Conservation (phyloP, 2,329 filamentous ascomycete species). For the Botrytis galanthina region DNA sequence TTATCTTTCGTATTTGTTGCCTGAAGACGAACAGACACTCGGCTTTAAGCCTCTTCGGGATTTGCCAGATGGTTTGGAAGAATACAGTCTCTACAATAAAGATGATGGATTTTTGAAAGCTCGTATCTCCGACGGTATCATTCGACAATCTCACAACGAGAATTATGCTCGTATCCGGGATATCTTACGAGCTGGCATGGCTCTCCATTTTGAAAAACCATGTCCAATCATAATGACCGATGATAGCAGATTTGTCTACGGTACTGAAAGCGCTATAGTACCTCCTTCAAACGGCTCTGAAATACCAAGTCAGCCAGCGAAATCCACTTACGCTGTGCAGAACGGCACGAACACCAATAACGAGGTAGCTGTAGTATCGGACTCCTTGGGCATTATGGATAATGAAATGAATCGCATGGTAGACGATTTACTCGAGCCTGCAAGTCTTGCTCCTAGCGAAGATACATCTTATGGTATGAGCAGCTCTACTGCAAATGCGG, state of each 20-base stretch:
- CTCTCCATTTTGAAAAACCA: conserved; percentile 51
- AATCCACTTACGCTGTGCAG: neutral
- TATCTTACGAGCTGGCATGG: conserved; percentile 59
- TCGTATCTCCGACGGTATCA: conserved; percentile 47
- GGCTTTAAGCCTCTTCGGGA: conserved; percentile 58
- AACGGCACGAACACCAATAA: neutral
- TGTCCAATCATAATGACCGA: conserved; percentile 43
- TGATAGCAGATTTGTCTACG: conserved; percentile 48
- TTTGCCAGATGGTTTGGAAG: conserved; percentile 46
- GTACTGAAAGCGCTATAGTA: neutral
- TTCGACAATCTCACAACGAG: conserved; percentile 58
- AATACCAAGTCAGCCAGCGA: neutral
- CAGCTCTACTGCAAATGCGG: conserved; percentile 49
- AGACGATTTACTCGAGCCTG: conserved; percentile 49
- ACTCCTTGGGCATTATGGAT: conserved; percentile 39
- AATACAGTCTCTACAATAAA: conserved; percentile 47
- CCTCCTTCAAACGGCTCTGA: neutral
- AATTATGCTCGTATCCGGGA: conserved; percentile 66
- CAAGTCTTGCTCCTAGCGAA: conserved; percentile 38
- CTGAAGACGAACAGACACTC: conserved; percentile 66
- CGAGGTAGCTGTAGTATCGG: conserved; percentile 17
- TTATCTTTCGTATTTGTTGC: conserved; percentile 59
- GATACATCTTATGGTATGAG: conserved; percentile 57
- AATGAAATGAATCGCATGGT: conserved; percentile 57
- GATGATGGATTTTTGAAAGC: conserved; percentile 46